Evolutionary conservation across 176 grass and related monocot genomes (phyloP), one percentile per base, ranked within the genome.

Genomic region (Musa beccarii): DNA sequence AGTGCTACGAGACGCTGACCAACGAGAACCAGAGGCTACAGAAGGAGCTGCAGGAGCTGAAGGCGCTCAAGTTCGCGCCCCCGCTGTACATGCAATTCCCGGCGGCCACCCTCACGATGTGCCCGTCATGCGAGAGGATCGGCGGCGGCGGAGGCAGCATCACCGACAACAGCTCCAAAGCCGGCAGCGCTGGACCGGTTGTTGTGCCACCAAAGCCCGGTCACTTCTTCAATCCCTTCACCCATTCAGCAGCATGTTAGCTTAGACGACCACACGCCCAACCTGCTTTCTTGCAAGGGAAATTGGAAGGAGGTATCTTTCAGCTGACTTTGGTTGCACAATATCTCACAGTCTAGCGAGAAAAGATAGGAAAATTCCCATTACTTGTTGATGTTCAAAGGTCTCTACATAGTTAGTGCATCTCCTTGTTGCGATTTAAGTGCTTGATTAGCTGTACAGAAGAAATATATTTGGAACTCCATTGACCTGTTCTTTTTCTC

Each of bases 201-300:
- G 80, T 86, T 3, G 66, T 63, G 17, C 49, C 65, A 25, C 51
- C 55, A 34, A 51, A 79, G 26, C 83, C 87, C 51, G 81, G 85
- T 78, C 92, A 84, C 84, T 96, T 96, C 85, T 96, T 90, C 87
- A 96, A 86, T 66, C 87, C 93, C 49, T 96, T 92, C 82, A 96
- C 93, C 69, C 93, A 86, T 85, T 90, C 93, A 66, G 85, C 89
- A 76, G 81, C 89, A 76, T 96, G 89, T 88, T 96, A 81, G n/a
- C 16, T 56, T 56, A 56, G 57, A n/a, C 34, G 4, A 3, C 6
- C 14, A 20, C 13, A 5, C 14, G 19, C 56, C 15, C 53, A 55
- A 16, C 16, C 57, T 61, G 5, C 5, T 43, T 43, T 43, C 4
- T 43, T 43, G 34, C 34, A 43, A 61, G 55, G 16, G 55, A 57